Percentiles rank a stretch among this genome's conserved stretches.
Conservation (phyloP, 2,329 filamentous ascomycete genomes). For the Colletotrichum tanaceti region DNA sequence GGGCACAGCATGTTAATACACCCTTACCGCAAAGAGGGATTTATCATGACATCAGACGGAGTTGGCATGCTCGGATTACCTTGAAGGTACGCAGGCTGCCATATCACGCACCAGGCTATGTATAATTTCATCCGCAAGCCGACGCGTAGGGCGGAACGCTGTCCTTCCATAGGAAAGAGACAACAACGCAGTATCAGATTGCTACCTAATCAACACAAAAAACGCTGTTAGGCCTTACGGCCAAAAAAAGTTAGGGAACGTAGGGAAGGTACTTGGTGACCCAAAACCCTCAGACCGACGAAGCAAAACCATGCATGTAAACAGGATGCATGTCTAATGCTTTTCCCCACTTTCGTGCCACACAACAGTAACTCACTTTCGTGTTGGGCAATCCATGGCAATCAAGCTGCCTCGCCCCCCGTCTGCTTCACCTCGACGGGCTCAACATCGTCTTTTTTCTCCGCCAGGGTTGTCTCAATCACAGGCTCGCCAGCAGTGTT, state of each 20-base stretch:
- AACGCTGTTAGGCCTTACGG: slow-evolving; percentile 34
- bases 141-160: slow-evolving; percentile 38
- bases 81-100: not conserved
- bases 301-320: slow-evolving; percentile 20
- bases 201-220: slow-evolving; percentile 39
- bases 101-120: slow-evolving; percentile 38
- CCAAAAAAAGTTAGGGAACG: slow-evolving; percentile 35
- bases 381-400: slow-evolving; percentile 8
- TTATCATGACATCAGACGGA: not conserved
- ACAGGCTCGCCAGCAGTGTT: slow-evolving; percentile 59
- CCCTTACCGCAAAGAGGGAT: not conserved
- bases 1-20: not conserved
- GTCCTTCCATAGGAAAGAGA: slow-evolving; percentile 40
- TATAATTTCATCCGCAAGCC: slow-evolving; percentile 36
- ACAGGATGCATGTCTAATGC: slow-evolving; percentile 33
- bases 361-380: slow-evolving; percentile 25
- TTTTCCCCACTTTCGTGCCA: slow-evolving; percentile 33
- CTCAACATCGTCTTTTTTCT: slow-evolving; percentile 51
- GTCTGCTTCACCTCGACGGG: slow-evolving; percentile 51
- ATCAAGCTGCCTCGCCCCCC: slow-evolving; percentile 36
- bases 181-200: slow-evolving; percentile 41
- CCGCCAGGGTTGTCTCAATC: slow-evolving; percentile 53
- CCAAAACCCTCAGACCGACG: slow-evolving; percentile 27
- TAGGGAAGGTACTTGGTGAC: slow-evolving; percentile 30
- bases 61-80: slow-evolving; percentile 4